Evolutionary conservation across 1,284 basidiomycete genomes (phyloP).

Genomic region (Violaceomyces palustris): DNA sequence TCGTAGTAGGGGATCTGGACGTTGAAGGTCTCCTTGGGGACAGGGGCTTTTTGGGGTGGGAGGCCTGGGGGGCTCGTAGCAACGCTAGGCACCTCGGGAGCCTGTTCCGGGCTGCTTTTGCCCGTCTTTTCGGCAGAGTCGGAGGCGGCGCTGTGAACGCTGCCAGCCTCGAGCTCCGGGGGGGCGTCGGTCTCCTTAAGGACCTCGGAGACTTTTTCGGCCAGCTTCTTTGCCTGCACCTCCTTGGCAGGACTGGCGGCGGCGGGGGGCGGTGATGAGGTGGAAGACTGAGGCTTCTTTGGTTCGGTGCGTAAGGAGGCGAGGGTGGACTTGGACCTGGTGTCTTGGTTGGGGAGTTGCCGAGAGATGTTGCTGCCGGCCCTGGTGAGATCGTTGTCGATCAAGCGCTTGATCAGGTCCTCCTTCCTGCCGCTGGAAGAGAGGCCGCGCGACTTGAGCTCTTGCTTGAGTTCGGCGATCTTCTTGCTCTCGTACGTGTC

Average conservation of each 20-base stretch:
- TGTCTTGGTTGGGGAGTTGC: background rate
- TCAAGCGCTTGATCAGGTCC: constrained; percentile 41
- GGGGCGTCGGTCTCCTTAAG: constrained; percentile 30
- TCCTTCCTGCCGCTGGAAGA: constrained; percentile 38
- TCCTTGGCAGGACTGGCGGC: background rate
- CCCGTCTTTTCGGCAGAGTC: constrained; percentile 20
- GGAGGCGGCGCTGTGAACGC: constrained; percentile 28
- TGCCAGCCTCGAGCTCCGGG: constrained; percentile 28
- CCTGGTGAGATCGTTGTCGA: constrained; percentile 33
- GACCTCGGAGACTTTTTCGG: constrained; percentile 14
- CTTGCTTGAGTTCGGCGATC: constrained; percentile 35
- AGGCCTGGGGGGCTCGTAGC: constrained; percentile 35
- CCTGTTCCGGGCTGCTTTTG: constrained; percentile 14
- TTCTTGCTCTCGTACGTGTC: constrained; percentile 40
- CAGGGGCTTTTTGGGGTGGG: constrained; percentile 27
- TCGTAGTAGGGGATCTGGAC: constrained; percentile 41
- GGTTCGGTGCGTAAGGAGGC: constrained; percentile 19
- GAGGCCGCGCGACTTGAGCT: constrained; percentile 43
- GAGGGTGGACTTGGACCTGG: constrained; percentile 32
- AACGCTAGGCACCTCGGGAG: constrained; percentile 13
- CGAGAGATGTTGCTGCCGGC: constrained; percentile 28
- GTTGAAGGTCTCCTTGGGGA: constrained; percentile 38
- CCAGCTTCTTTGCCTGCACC: constrained; percentile 9
- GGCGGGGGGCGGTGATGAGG: constrained; percentile 3
- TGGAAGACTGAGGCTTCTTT: background rate